Evolutionary conservation across 805 yeast species (phyloP), one percentile per base, ranked within the genome.

Genomic region (Myxozyma mucilagina): DNA sequence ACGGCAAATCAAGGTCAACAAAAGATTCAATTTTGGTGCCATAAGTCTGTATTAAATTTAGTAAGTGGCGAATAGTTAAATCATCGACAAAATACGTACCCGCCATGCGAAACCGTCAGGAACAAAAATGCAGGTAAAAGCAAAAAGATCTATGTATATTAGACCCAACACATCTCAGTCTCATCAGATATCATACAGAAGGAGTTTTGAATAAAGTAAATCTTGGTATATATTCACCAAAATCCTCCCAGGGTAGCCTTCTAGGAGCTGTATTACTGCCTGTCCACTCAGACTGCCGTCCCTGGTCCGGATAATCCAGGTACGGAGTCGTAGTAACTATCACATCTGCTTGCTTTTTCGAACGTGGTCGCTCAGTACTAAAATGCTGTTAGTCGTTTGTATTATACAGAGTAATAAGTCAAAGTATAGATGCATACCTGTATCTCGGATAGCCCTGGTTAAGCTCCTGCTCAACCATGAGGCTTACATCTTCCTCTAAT

Each of bases 21-120:
- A 32, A 7, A 63, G 57, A 24, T 61, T 53, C 13, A 63, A 48
- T 53, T 60, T 56, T 2, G 66, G 66, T 6, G 66, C 66, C 32
- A 63, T 55, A 9, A 63, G 16, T 29, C 65, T 59, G 31, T 38
- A n/a, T 20, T 2, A 16, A 24, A 4, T n/a, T 2, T 35, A 18
- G 24, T 18, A 8, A 36, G 18, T 34, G 14, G 35, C 14, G 13
- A 16, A 45, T n/a, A 45, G 16, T 11, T 13, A 24, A 35, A 13
- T 3, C 16, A 11, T 4, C 10, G 42, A 13, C 16, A 20, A 31
- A 38, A 51, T 38, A 32, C 57, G 9, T 61, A 61, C 65, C 57
- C 65, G 48, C 65, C 66, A 18, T 43, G 51, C 7, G 60, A 31
- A 10, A 60, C n/a, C 4, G 64, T 60, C 14, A 63, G 35, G 4